Evolutionary conservation across 495 filamentous ascomycete species (phyloP).

Genomic region (Xanthoparmelia taractica): DNA sequence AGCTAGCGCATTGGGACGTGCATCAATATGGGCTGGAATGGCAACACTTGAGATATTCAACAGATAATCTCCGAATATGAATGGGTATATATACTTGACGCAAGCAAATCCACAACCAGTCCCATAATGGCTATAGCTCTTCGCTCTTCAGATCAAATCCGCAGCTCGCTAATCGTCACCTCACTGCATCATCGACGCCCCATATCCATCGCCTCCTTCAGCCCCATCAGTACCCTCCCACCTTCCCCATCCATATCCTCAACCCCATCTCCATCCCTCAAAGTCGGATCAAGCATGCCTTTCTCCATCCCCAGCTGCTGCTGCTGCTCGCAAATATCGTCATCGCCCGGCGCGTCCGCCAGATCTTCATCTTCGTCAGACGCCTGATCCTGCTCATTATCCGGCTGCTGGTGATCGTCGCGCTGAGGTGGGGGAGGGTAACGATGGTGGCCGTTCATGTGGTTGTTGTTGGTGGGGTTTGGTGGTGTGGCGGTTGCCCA

Average conservation of each 20-base stretch:
- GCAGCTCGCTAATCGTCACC: not conserved
- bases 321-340: constrained; percentile 10
- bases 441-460: constrained; percentile 13
- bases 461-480: constrained; percentile 1
- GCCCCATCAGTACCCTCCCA: constrained; percentile 19
- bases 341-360: constrained; percentile 19
- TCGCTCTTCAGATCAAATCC: not conserved
- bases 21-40: not conserved
- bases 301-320: constrained; percentile 13
- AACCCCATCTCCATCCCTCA: constrained; percentile 13
- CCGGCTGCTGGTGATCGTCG: not conserved
- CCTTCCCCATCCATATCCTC: constrained; percentile 18
- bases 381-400: constrained; percentile 16
- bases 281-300: constrained; percentile 22
- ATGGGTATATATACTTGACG: not conserved
- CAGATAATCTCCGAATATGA: not conserved
- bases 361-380: constrained; percentile 21
- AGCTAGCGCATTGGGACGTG: not conserved
- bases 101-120: not conserved
- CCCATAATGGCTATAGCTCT: not conserved
- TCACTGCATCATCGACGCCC: not conserved
- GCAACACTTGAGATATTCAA: not conserved
- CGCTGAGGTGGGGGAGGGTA: constrained; percentile 16
- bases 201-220: constrained; percentile 16
- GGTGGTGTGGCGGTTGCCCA: constrained; percentile 5